These are phyloP conservation scores for Fusarium austroafricanum DNA, from an alignment of 2,329 filamentous ascomycete species.

Conservation along the genomic window DNA sequence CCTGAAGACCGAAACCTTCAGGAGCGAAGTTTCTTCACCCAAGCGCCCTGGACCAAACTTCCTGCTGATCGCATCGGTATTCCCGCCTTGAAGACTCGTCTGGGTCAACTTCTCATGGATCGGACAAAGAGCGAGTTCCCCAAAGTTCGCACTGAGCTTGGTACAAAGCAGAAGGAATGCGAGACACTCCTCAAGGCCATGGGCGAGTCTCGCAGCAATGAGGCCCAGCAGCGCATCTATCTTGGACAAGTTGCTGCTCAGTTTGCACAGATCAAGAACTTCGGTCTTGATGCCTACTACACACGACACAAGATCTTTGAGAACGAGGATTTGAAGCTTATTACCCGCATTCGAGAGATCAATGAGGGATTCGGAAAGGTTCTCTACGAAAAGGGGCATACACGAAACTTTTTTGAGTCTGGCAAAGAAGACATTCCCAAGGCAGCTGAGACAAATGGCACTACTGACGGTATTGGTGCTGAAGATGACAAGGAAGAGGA, in stretches of 20 bases:
- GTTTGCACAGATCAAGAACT: slow-evolving; percentile 46
- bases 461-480: too few relatives aligned
- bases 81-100: slow-evolving; percentile 49
- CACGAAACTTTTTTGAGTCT: not conserved
- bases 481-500: not conserved
- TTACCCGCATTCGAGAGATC: slow-evolving; percentile 53
- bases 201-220: slow-evolving; percentile 47
- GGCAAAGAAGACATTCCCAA: not conserved
- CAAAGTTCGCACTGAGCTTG: slow-evolving; percentile 50
- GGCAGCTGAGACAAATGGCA: not conserved
- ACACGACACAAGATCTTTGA: slow-evolving; percentile 47
- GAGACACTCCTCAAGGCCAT: slow-evolving; percentile 42
- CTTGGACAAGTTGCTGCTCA: slow-evolving; percentile 50
- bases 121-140: slow-evolving; percentile 56
- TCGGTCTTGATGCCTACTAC: slow-evolving; percentile 53
- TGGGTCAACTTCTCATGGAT: slow-evolving; percentile 54
- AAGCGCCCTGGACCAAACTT: slow-evolving; percentile 51
- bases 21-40: slow-evolving; percentile 55
- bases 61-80: slow-evolving; percentile 50
- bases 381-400: slow-evolving; percentile 45
- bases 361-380: slow-evolving; percentile 52
- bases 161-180: slow-evolving; percentile 13
- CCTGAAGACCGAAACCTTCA: slow-evolving; percentile 47
- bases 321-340: slow-evolving; percentile 48
- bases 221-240: slow-evolving; percentile 50